A percentile compares a stretch with the other conserved stretches of the same genome.
phyloP scores from a whole-genome alignment of 2,329 filamentous ascomycete species.

The Neofusicoccum sp. region DNA sequence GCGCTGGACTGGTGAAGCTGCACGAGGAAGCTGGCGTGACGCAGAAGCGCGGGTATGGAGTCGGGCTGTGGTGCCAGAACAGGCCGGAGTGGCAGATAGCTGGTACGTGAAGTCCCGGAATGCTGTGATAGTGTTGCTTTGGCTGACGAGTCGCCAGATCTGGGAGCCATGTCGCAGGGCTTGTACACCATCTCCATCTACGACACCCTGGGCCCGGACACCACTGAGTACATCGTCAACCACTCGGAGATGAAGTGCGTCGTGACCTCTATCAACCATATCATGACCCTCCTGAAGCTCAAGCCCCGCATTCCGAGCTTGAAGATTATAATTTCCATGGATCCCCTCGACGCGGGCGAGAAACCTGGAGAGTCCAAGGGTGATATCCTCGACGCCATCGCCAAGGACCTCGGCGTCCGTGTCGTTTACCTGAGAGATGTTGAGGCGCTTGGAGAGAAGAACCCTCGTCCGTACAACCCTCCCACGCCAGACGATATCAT shows the following conservation, averaged over 20 bases:
- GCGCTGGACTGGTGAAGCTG: conserved; percentile 79
- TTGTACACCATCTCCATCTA: conserved; percentile 92
- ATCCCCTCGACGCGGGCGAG: conserved; percentile 79
- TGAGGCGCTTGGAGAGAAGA: conserved; percentile 72
- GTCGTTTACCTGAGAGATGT: conserved; percentile 80
- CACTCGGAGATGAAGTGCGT: conserved; percentile 76
- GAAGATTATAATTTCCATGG: conserved; percentile 85
- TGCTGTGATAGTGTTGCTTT: too few species aligned
- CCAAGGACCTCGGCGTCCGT: conserved; percentile 68
- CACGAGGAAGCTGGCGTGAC: conserved; percentile 68
- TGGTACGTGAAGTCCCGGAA: conserved; percentile 46
- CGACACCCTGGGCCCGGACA: conserved; percentile 88
- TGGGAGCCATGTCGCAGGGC: conserved; percentile 82
- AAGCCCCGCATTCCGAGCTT: conserved; percentile 72
- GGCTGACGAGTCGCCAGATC: conserved; percentile 54
- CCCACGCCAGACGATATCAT: conserved; percentile 73
- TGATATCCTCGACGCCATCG: conserved; percentile 72
- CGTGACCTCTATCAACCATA: conserved; percentile 74
- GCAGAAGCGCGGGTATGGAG: conserved; percentile 64
- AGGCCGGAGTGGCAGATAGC: conserved; percentile 86
- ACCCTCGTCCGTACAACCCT: conserved; percentile 67
- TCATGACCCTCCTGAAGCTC: conserved; percentile 78
- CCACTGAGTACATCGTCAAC: conserved; percentile 94
- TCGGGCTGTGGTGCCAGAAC: conserved; percentile 86
- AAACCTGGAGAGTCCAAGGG: conserved; percentile 73